A percentile compares a stretch with the other conserved stretches of the same genome.
phyloP scores from a whole-genome alignment of 169 alveolate genomes.

The Plasmodium knowlesi region DNA sequence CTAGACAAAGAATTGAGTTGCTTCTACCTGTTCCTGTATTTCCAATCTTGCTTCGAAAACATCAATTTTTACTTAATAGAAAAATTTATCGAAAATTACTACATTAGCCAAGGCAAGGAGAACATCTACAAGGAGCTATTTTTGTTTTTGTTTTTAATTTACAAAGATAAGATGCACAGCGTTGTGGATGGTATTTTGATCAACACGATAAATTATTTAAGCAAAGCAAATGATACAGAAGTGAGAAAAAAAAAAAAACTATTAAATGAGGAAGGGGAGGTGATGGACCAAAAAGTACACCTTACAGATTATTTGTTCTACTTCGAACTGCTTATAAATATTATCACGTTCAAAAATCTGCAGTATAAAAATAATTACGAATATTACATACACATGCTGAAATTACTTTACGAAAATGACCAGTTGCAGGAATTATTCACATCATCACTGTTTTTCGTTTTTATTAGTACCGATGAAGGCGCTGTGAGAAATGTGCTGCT shows the following conservation, averaged over 20 bases:
- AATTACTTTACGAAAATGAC: conserved; percentile 24
- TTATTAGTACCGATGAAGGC: conserved; percentile 33
- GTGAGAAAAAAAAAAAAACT: conserved; percentile 18
- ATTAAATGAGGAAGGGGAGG: not conserved
- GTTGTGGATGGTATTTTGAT: conserved; percentile 49
- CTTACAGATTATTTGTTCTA: conserved; percentile 42
- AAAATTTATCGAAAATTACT: conserved; percentile 68
- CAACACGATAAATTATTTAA: conserved; percentile 31
- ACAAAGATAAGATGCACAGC: conserved; percentile 62
- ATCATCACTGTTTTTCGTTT: conserved; percentile 60
- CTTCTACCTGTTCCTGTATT: conserved; percentile 49
- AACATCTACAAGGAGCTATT: conserved; percentile 55
- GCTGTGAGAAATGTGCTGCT: conserved; percentile 12
- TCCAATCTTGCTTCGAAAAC: conserved; percentile 46
- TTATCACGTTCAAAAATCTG: conserved; percentile 36
- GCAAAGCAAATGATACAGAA: conserved; percentile 1
- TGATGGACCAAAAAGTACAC: not conserved
- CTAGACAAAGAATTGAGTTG: conserved; percentile 39
- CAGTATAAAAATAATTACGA: conserved; percentile 72
- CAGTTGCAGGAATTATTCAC: conserved; percentile 40
- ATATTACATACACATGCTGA: conserved; percentile 37
- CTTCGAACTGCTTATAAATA: conserved; percentile 43
- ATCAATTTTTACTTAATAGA: conserved; percentile 72
- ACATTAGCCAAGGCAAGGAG: conserved; percentile 47
- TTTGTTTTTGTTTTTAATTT: conserved; percentile 63